These are phyloP conservation scores for Penicilliopsis zonata DNA, from an alignment of 495 filamentous ascomycete species.

Conservation along the genomic window DNA sequence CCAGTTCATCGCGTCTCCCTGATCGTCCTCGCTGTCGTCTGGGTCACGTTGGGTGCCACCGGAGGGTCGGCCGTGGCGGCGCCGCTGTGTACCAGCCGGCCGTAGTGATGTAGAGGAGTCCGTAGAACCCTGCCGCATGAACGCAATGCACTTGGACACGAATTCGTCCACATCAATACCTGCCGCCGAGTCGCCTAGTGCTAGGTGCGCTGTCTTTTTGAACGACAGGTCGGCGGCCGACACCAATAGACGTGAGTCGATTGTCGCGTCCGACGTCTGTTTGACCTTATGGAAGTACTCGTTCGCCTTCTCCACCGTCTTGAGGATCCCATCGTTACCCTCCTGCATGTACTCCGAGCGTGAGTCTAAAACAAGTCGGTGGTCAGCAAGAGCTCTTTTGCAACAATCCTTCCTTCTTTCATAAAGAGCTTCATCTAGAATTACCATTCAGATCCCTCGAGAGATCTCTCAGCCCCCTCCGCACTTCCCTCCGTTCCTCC, in stretches of 20 bases:
- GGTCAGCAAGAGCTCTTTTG: conserved; percentile 3
- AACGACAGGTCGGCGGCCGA: conserved; percentile 63
- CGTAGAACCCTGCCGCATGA: conserved; percentile 69
- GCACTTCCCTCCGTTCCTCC: conserved; percentile 59
- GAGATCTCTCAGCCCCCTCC: conserved; percentile 56
- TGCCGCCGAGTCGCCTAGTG: conserved; percentile 52
- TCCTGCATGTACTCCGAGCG: conserved; percentile 52
- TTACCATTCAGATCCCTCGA: conserved; percentile 54
- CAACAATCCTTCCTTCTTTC: not conserved
- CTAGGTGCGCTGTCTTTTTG: conserved; percentile 58
- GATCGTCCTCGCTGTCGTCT: conserved; percentile 48
- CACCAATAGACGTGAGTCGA: conserved; percentile 78
- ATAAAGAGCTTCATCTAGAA: conserved; percentile 7
- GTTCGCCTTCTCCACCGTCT: conserved; percentile 54
- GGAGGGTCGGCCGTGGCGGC: conserved; percentile 13
- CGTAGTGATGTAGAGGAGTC: too few species aligned
- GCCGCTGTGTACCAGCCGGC: conserved; percentile 18
- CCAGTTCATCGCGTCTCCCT: conserved; percentile 77
- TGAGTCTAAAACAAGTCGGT: conserved; percentile 35
- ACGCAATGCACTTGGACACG: conserved; percentile 78
- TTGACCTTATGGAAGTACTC: conserved; percentile 56
- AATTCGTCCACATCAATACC: conserved; percentile 90
- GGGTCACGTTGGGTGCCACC: conserved; percentile 21
- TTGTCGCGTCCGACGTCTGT: conserved; percentile 84
- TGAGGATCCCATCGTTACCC: conserved; percentile 46